phyloP scores from a whole-genome alignment of 108 stramenopile species.

The Nitzschia sp. region DNA sequence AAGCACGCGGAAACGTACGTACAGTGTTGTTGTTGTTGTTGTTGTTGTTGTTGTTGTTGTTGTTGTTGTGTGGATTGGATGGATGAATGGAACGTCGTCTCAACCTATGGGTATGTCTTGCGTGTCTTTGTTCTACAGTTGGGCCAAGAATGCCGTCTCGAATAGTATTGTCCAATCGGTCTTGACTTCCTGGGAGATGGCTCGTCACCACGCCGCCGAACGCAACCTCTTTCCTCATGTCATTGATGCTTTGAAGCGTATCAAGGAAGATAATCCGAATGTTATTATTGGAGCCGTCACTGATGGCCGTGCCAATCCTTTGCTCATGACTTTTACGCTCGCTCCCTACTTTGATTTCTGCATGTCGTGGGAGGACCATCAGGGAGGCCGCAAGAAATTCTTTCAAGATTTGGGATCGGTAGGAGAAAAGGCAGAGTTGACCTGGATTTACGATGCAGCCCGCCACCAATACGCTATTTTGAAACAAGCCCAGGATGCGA shows the following conservation, averaged over 20 bases:
- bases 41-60: neutral
- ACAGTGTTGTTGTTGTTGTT: constrained; percentile 2
- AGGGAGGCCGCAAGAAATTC: constrained; percentile 69
- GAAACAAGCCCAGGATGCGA: constrained; percentile 46
- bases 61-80: neutral
- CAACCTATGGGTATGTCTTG: constrained; percentile 1
- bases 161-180: constrained; percentile 74
- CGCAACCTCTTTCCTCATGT: constrained; percentile 78
- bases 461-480: constrained; percentile 70
- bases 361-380: constrained; percentile 87
- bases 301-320: constrained; percentile 83
- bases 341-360: constrained; percentile 88
- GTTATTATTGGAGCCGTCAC: constrained; percentile 88
- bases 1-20: constrained; percentile 71
- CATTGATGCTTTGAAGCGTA: constrained; percentile 61
- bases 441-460: constrained; percentile 87
- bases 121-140: constrained; percentile 35
- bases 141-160: constrained; percentile 72
- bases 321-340: constrained; percentile 84
- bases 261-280: constrained; percentile 73
- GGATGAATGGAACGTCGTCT: too few relatives aligned
- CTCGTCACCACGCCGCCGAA: constrained; percentile 86
- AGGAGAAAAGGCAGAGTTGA: constrained; percentile 72
- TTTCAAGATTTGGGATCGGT: constrained; percentile 70
- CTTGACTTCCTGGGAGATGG: constrained; percentile 84